A percentile compares a stretch with the other conserved stretches of the same genome.
These are phyloP conservation scores for Schizophyllum amplum DNA, from an alignment of 1,284 basidiomycete genomes.

Conservation along the genomic window DNA sequence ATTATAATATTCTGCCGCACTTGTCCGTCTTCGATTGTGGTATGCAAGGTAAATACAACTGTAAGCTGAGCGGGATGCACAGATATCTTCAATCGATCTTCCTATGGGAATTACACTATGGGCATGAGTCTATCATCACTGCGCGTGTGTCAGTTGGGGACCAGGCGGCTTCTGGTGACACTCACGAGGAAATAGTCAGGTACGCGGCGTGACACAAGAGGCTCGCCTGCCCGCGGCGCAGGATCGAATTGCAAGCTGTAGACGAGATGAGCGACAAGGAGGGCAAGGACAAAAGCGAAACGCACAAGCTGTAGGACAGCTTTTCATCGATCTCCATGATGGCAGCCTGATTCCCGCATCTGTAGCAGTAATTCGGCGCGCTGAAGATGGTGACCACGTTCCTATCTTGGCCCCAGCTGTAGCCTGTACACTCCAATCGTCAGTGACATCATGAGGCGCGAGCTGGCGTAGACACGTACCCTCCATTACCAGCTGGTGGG, in stretches of 20 bases:
- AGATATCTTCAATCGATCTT: background rate
- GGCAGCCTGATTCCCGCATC: slow-evolving; percentile 98
- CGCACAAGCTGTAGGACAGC: slow-evolving; percentile 88
- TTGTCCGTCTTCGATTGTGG: background rate
- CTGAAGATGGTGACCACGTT: slow-evolving; percentile 99
- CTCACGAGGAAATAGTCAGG: slow-evolving; percentile 84
- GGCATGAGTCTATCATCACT: background rate
- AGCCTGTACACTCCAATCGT: slow-evolving; percentile 35
- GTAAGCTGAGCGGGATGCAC: background rate
- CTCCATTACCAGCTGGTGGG: slow-evolving; percentile 98
- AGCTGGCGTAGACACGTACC: slow-evolving; percentile 39
- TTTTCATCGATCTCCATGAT: slow-evolving; percentile 99
- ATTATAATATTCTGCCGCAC: background rate
- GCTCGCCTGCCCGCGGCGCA: slow-evolving; percentile 95
- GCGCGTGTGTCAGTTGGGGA: background rate
- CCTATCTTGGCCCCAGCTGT: slow-evolving; percentile 97
- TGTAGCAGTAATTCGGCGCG: slow-evolving; percentile 98
- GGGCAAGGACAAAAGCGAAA: slow-evolving; percentile 15
- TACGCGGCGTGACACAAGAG: slow-evolving; percentile 94
- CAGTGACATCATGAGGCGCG: background rate
- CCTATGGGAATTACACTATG: background rate
- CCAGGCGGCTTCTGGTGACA: background rate
- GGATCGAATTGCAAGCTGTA: slow-evolving; percentile 97
- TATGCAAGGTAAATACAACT: background rate
- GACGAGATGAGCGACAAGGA: background rate